These are phyloP conservation scores for Dryas drummondii DNA, from an alignment of 306 rosid genomes.

Conservation along the genomic window DNA sequence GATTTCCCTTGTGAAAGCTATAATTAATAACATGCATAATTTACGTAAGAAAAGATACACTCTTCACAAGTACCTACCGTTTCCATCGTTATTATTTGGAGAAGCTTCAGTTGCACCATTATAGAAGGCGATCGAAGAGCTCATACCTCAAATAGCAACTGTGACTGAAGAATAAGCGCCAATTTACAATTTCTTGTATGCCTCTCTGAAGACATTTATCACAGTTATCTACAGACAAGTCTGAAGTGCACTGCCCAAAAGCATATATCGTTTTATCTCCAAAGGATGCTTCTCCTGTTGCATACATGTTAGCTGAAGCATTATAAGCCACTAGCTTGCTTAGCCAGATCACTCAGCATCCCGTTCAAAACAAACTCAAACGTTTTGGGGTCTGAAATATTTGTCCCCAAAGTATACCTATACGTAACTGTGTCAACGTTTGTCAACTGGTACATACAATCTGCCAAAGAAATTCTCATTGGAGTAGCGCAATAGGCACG, in stretches of 20 bases:
- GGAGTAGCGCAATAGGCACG: slow-evolving; percentile 56
- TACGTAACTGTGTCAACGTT: slow-evolving; percentile 22
- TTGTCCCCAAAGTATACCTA: not conserved
- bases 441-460: slow-evolving; percentile 31
- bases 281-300: slow-evolving; percentile 36
- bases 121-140: slow-evolving; percentile 50
- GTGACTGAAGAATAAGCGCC: slow-evolving; percentile 41
- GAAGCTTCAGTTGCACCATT: slow-evolving; percentile 25
- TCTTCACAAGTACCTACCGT: slow-evolving; percentile 31
- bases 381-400: slow-evolving; percentile 31
- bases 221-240: slow-evolving; percentile 50
- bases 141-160: slow-evolving; percentile 66
- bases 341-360: slow-evolving; percentile 35
- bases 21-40: no score
- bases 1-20: no score
- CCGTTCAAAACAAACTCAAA: slow-evolving; percentile 35
- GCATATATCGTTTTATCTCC: slow-evolving; percentile 42
- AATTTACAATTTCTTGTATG: slow-evolving; percentile 24
- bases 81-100: not conserved
- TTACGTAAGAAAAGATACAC: not conserved
- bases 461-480: slow-evolving; percentile 41
- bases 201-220: slow-evolving; percentile 45
- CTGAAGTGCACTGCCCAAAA: slow-evolving; percentile 59
- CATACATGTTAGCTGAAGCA: slow-evolving; percentile 42
- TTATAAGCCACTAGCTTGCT: slow-evolving; percentile 36